phyloP scores from a whole-genome alignment of 257 asterid genomes.

The Echium plantagineum region DNA sequence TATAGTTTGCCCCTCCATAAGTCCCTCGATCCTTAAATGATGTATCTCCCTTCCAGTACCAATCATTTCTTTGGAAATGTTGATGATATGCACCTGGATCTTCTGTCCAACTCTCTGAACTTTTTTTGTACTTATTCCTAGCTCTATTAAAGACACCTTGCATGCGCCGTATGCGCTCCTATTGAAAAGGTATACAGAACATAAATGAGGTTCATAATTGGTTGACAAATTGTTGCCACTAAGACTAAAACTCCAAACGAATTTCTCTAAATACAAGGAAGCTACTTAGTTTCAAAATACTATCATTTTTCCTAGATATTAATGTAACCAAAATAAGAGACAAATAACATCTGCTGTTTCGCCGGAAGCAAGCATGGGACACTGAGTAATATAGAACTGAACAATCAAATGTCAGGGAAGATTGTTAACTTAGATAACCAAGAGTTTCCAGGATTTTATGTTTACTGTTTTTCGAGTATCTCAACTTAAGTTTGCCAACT shows the following conservation, averaged over 20 bases:
- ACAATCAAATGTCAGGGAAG: no score
- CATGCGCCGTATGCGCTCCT: constrained; percentile 95
- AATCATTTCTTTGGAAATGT: constrained; percentile 80
- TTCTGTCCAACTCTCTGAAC: constrained; percentile 82
- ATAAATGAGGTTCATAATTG: constrained; percentile 5
- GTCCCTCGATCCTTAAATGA: constrained; percentile 40
- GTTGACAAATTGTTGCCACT: neutral
- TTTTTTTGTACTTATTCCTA: constrained; percentile 59
- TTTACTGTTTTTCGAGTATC: no score
- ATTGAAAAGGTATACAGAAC: constrained; percentile 7
- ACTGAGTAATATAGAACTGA: no score
- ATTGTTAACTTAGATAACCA: no score
- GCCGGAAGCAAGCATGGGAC: no score
- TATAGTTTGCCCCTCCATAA: constrained; percentile 8
- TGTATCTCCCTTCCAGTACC: constrained; percentile 85
- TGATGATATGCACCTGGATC: constrained; percentile 58
- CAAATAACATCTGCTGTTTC: no score
- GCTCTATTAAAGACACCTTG: constrained; percentile 87
- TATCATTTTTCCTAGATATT: no score
- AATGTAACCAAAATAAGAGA: no score
- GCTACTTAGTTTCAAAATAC: no score
- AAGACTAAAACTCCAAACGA: neutral
- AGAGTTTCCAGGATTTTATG: no score
- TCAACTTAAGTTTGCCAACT: no score
- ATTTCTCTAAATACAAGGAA: neutral